phyloP scores from a whole-genome alignment of 140 eudicot genomes.

The Flaveria floridana region DNA sequence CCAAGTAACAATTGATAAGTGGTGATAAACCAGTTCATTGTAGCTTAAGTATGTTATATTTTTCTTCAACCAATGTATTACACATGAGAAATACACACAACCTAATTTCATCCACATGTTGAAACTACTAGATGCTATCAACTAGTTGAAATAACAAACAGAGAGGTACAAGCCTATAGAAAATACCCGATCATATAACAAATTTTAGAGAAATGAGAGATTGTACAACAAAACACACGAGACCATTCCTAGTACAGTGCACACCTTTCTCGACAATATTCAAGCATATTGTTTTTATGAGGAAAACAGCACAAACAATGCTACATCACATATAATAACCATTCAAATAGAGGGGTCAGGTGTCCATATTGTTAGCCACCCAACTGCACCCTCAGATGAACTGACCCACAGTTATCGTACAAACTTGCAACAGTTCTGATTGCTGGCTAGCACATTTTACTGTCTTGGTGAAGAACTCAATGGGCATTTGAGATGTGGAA shows the following conservation, averaged over 20 bases:
- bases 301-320: conserved; percentile 17
- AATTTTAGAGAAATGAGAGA: background rate
- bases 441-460: conserved; percentile 1
- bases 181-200: background rate
- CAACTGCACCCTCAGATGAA: conserved; percentile 11
- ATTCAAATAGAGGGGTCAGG: background rate
- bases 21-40: no score
- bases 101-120: no score
- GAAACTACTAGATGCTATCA: background rate
- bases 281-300: background rate
- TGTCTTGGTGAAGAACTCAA: conserved; percentile 1
- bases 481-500: background rate
- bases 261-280: background rate
- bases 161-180: background rate
- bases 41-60: no score
- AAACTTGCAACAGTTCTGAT: conserved; percentile 16
- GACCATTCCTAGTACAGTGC: conserved; percentile 13
- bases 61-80: no score
- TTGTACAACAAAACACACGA: background rate
- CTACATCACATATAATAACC: conserved; percentile 11
- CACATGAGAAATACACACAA: background rate
- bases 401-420: conserved; percentile 16
- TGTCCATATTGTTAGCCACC: conserved; percentile 11
- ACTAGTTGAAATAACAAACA: no score
- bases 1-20: no score